Evolutionary conservation across 2,329 filamentous ascomycete species (phyloP), one percentile per base, ranked within the genome.

Genomic region (Aspergillus quadricinctus): DNA sequence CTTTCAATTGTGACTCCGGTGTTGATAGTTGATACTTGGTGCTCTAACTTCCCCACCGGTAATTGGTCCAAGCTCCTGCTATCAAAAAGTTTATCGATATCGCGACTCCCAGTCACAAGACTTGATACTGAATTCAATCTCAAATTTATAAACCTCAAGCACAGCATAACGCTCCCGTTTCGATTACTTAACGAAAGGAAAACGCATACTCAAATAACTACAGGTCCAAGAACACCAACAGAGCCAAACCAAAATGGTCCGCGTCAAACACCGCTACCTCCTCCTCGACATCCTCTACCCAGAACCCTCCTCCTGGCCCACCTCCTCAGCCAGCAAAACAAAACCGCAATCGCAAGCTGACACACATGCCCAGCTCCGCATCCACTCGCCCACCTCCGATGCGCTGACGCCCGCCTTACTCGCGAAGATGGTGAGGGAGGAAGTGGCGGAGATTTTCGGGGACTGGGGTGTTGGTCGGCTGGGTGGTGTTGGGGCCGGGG

Each of bases 281-380:
- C 85, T 97, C n/a, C 85, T 97, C 60, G 90, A 96, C 71, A 92
- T 97, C 63, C 81, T 97, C 49, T 97, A 97, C 68, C 91, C 92
- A 0, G 81, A 85, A 6, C 62, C 67, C 19, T 59, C 59, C n/a
- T 64, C 69, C 53, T 67, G 64, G 63, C 77, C 83, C 11, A 61
- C 78, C 9, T 61, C 68, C 9, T 29, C 56, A 57, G 56, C 52
- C 3, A 53, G 52, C 53, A 49, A 37, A 35, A 58, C 56, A 53
- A 57, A 58, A 73, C 72, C 56, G 50, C 69, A 65, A 75, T 64
- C 64, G 81, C 88, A 69, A 73, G 10, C 40, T 23, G 21, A 19
- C 8, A 23, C 23, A 23, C 23, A 23, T 23, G 84, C 77, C 48
- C 80, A 89, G 56, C 77, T 97, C 28, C 80, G 86, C 53, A 88